A percentile compares a stretch with the other conserved stretches of the same genome.
Evolutionary conservation across 2,329 filamentous ascomycete species (phyloP).

Genomic region (Tolypocladium tropicale): DNA sequence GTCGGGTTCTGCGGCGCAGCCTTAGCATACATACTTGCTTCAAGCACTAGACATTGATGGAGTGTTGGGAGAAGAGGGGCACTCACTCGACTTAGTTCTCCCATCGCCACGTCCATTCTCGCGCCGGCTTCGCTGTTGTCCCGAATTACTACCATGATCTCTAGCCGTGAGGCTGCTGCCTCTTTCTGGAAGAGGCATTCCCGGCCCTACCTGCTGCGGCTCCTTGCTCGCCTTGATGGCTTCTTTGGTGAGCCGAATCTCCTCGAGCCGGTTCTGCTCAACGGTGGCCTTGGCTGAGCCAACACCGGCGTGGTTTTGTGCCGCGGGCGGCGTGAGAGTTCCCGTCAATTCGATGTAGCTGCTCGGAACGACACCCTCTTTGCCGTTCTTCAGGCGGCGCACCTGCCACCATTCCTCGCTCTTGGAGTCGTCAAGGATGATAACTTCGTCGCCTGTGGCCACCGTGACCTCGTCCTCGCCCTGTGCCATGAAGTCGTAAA

Average conservation of each 20-base stretch:
- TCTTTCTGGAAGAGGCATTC: slow-evolving; percentile 65
- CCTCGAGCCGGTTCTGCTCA: slow-evolving; percentile 69
- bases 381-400: slow-evolving; percentile 77
- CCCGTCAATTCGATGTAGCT: slow-evolving; percentile 90
- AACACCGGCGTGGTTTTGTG: slow-evolving; percentile 34
- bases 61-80: not conserved
- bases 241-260: slow-evolving; percentile 74
- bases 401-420: slow-evolving; percentile 99
- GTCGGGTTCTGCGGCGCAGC: slow-evolving; percentile 60
- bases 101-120: slow-evolving; percentile 54
- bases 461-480: slow-evolving; percentile 96
- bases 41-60: not conserved
- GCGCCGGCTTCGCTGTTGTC: slow-evolving; percentile 60
- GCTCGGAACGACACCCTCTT: slow-evolving; percentile 91
- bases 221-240: slow-evolving; percentile 56
- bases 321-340: slow-evolving; percentile 40
- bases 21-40: not conserved
- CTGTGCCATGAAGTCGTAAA: slow-evolving; percentile 96
- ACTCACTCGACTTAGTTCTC: slow-evolving; percentile 62
- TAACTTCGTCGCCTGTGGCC: slow-evolving; percentile 77
- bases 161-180: slow-evolving; percentile 65
- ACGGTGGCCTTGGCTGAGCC: slow-evolving; percentile 51
- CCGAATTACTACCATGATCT: slow-evolving; percentile 56
- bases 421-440: slow-evolving; percentile 79
- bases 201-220: slow-evolving; percentile 59